A percentile compares a stretch with the other conserved stretches of the same genome.
Evolutionary conservation across 345 rosid genomes (phyloP).

Genomic region (Cardamine chenopodiifolia): DNA sequence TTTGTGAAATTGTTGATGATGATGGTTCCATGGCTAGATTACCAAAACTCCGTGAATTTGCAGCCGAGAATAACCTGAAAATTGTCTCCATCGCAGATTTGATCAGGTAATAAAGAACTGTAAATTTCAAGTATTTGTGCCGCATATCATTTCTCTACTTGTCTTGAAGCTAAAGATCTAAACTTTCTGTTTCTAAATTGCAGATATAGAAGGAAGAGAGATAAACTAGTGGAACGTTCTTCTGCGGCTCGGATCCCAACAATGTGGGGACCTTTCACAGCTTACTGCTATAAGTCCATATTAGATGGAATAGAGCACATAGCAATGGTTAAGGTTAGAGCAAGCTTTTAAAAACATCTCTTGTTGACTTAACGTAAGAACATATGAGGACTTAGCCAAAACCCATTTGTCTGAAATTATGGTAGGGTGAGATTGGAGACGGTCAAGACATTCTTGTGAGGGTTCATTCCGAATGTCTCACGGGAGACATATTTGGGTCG

Average conservation of each 20-base stretch:
- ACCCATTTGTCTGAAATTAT: conserved; percentile 7
- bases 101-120: conserved; percentile 58
- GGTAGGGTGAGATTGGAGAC: conserved; percentile 73
- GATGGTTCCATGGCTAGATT: conserved; percentile 94
- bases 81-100: conserved; percentile 76
- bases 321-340: conserved; percentile 98
- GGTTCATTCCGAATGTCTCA: conserved; percentile 79
- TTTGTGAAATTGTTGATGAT: conserved; percentile 84
- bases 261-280: conserved; percentile 90
- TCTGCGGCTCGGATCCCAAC: conserved; percentile 86
- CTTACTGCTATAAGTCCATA: conserved; percentile 72
- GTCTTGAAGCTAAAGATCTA: conserved; percentile 11
- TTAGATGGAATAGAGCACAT: conserved; percentile 96
- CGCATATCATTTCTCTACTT: not conserved
- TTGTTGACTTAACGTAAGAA: not conserved
- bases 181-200: conserved; percentile 14
- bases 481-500: conserved; percentile 85
- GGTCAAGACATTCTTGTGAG: conserved; percentile 84
- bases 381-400: not conserved
- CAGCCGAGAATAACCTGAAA: conserved; percentile 61
- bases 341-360: not conserved
- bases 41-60: conserved; percentile 76
- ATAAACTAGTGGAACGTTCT: conserved; percentile 70
- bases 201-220: conserved; percentile 90
- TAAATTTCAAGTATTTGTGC: not conserved